Conservation (phyloP, 2,329 filamentous ascomycete species). For the Aspergillus sp. region DNA sequence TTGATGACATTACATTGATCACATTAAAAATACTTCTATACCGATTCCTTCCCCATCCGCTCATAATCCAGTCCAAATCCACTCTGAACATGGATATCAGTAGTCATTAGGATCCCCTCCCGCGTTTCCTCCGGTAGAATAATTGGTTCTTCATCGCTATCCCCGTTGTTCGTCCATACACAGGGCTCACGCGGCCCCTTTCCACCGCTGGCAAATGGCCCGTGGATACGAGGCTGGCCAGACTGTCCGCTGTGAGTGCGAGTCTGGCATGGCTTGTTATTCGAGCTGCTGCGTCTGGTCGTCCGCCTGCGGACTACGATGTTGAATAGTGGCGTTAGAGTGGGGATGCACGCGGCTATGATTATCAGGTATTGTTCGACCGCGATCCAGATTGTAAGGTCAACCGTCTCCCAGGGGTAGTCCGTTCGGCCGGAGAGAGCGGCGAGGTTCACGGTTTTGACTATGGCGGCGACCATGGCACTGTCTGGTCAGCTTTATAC, state of each 20-base stretch:
- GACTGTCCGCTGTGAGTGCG: neutral
- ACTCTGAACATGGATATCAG: slow-evolving; percentile 1
- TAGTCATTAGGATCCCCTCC: slow-evolving; percentile 9
- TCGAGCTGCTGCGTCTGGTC: neutral
- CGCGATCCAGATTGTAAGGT: slow-evolving; percentile 10
- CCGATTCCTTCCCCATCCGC: neutral
- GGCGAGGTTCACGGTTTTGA: slow-evolving; percentile 12
- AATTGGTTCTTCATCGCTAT: slow-evolving; percentile 2
- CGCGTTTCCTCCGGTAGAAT: neutral
- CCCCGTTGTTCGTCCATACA: neutral
- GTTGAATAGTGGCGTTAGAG: slow-evolving; percentile 10
- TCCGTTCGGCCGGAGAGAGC: slow-evolving; percentile 2
- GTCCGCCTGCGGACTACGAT: neutral
- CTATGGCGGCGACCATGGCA: slow-evolving; percentile 13
- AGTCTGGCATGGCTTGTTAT: neutral
- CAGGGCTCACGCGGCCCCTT: neutral
- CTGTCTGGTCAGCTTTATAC: neutral
- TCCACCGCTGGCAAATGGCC: neutral
- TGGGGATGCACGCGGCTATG: slow-evolving; percentile 12
- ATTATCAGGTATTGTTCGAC: slow-evolving; percentile 16
- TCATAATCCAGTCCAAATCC: neutral
- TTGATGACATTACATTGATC: no score
- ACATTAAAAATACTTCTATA: no score
- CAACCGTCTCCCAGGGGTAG: slow-evolving; percentile 8
- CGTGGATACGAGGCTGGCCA: neutral